A percentile compares a stretch with the other conserved stretches of the same genome.
Conservation (phyloP, 2,329 filamentous ascomycete genomes). For the Colletotrichum gigasporum region DNA sequence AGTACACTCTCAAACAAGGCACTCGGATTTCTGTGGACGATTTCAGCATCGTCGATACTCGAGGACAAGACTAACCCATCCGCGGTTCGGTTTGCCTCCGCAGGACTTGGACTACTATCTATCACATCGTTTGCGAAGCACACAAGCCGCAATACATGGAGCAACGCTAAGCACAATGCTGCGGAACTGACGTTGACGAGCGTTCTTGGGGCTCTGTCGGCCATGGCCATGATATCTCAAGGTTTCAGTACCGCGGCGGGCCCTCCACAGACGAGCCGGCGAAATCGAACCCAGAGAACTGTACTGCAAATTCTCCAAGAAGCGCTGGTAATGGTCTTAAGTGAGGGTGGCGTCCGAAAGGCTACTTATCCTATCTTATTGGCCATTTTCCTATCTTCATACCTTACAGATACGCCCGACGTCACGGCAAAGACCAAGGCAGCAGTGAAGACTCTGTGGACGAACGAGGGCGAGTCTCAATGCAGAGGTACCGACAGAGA, state of each 20-base stretch:
- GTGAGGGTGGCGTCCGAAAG: not conserved
- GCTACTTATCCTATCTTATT: slow-evolving; percentile 14
- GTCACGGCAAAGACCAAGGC: not conserved
- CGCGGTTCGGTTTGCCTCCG: slow-evolving; percentile 11
- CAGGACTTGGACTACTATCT: slow-evolving; percentile 9
- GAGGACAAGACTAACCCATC: slow-evolving; percentile 1
- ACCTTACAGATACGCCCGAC: not conserved
- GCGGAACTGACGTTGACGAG: slow-evolving; percentile 36
- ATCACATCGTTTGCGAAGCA: not conserved
- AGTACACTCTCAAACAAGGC: not conserved
- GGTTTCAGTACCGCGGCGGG: not conserved
- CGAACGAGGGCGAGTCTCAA: not conserved
- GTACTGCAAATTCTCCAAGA: slow-evolving; percentile 20
- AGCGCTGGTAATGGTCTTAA: slow-evolving; percentile 4
- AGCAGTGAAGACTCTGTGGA: not conserved
- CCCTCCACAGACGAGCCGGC: not conserved
- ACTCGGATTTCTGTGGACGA: slow-evolving; percentile 17
- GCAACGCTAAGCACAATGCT: not conserved
- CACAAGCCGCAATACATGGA: not conserved
- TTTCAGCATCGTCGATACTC: slow-evolving; percentile 4
- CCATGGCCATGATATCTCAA: slow-evolving; percentile 35
- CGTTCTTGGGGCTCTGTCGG: slow-evolving; percentile 41
- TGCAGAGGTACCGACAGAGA: not conserved
- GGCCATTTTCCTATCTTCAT: slow-evolving; percentile 14
- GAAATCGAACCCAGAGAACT: not conserved